Conservation (phyloP, 129 eudicot species). For the Flaveria trinervia region DNA sequence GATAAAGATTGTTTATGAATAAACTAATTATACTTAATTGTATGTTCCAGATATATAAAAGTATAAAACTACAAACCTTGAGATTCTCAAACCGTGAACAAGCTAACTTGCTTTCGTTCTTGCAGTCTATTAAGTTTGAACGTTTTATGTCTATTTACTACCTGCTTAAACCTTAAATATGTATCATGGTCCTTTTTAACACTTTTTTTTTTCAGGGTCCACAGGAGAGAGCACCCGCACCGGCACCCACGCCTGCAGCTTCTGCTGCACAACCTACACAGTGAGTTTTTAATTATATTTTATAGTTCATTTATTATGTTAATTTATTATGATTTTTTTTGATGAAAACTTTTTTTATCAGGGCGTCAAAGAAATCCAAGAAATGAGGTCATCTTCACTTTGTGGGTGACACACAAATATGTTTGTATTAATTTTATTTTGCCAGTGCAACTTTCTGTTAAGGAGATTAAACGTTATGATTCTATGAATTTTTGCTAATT, state of each 20-base stretch:
- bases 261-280: slow-evolving; percentile 11
- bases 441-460: background rate
- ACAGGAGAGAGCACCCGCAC: background rate
- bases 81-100: too few relatives aligned
- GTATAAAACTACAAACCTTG: too few relatives aligned
- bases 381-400: background rate
- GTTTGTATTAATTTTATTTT: background rate
- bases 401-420: background rate
- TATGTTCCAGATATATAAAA: too few relatives aligned
- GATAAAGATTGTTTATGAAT: too few relatives aligned
- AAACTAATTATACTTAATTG: too few relatives aligned
- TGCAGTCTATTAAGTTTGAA: too few relatives aligned
- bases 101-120: too few relatives aligned
- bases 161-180: background rate
- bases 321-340: background rate
- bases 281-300: background rate
- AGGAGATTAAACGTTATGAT: background rate
- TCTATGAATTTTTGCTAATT: background rate
- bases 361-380: slow-evolving; percentile 11
- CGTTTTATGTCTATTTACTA: too few relatives aligned
- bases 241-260: background rate
- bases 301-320: background rate
- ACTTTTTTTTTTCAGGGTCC: background rate
- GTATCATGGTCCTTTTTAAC: background rate
- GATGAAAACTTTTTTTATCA: background rate